Base-by-base conservation (phyloP, 169 alveolate genomes). In the Pseudocohnilembus persalinus region DNA sequence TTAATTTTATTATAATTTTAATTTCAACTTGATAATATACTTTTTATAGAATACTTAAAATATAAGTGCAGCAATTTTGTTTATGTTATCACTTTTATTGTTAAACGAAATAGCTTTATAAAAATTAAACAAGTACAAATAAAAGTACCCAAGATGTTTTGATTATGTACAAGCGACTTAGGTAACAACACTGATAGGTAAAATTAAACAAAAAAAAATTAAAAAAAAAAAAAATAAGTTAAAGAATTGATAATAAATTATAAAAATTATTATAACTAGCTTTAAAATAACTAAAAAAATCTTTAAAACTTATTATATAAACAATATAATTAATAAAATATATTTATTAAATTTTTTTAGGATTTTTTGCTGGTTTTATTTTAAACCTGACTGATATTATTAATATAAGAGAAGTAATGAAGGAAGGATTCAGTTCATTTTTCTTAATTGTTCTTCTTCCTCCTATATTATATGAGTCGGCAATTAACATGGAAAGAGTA, bases 391-490 rank as follows among this genome's bases (percentile, higher is more conserved):
- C 31, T 73, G 31, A 73, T 29, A 73, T 73, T n/a, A n/a, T 73
- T 73, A 29, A 73, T 73, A 73, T 73, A 26, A 73, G 28, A 73
- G 1, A 4, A 15, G 31, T 73, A n/a, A 73, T 73, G 28, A 73
- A 73, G 31, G 6, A 78, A 30, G 78, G 73, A 28, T 90, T 90
- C 82, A 73, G 82, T 31, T 74, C 75, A 27, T 83, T 92, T 29
- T 89, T 92, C 33, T 65, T 92, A 79, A 31, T 92, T 24, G 74
- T 92, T 6, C 82, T 92, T 0, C 88, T 92, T 27, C 96, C 96
- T n/a, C 93, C 95, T 4, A 92, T 92, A 31, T 88, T 92, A 26
- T 88, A 90, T 49, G 94, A 92, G 77, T 73, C 87, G n/a, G 96
- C 94, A 34, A 90, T 83, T 74, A 92, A 92, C 84, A 92, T 92